Conservation (phyloP, 1,284 basidiomycete species). For the Laetiporus sulphureus region DNA sequence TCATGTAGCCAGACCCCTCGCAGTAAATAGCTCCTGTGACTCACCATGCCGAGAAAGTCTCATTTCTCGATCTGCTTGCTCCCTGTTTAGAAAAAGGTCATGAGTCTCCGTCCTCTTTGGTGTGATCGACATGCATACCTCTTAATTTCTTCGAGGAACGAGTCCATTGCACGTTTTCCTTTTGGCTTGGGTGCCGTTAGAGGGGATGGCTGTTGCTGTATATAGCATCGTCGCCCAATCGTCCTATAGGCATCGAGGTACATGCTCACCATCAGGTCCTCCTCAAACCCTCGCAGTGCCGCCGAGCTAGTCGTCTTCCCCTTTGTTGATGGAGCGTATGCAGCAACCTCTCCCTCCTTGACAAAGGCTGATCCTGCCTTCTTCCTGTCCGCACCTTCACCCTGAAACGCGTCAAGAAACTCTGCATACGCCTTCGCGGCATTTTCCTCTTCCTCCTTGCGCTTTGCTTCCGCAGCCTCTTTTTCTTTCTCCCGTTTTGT, state of each 20-base stretch:
- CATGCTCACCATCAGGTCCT: slow-evolving; percentile 24
- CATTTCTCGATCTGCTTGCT: slow-evolving; percentile 86
- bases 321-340: slow-evolving; percentile 40
- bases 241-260: slow-evolving; percentile 27
- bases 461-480: slow-evolving; percentile 84
- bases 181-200: slow-evolving; percentile 55
- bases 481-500: slow-evolving; percentile 81
- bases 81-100: slow-evolving; percentile 43
- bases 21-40: slow-evolving; percentile 12
- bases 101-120: neutral
- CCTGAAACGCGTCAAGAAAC: slow-evolving; percentile 83
- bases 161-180: slow-evolving; percentile 90
- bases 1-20: neutral
- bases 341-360: slow-evolving; percentile 53
- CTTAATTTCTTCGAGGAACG: slow-evolving; percentile 91
- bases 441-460: slow-evolving; percentile 75
- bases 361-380: slow-evolving; percentile 67
- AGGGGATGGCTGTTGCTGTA: slow-evolving; percentile 44
- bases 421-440: slow-evolving; percentile 79
- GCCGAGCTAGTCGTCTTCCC: slow-evolving; percentile 16
- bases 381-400: slow-evolving; percentile 49
- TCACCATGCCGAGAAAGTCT: slow-evolving; percentile 70
- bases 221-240: slow-evolving; percentile 21
- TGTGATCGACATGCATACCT: slow-evolving; percentile 40
- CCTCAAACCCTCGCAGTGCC: slow-evolving; percentile 27